A percentile compares a stretch with the other conserved stretches of the same genome.
Conservation (phyloP, 352 stramenopile genomes). For the Phytophthora podocarpi region DNA sequence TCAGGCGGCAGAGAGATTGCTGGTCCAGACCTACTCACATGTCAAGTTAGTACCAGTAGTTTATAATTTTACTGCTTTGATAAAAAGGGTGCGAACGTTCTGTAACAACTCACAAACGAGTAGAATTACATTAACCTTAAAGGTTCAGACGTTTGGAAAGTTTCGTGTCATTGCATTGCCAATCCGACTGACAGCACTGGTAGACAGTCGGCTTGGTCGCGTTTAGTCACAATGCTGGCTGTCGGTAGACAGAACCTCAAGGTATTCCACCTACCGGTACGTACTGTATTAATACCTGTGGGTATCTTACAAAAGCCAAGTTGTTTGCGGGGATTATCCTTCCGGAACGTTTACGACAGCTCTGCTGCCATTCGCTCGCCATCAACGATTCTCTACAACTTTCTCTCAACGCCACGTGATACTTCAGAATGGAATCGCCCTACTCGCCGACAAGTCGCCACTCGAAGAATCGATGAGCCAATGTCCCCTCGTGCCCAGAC, state of each 20-base stretch:
- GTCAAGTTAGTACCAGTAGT: too few relatives aligned
- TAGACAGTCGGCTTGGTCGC: not conserved
- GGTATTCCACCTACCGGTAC: too few relatives aligned
- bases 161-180: too few relatives aligned
- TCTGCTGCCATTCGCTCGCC: conserved; percentile 10
- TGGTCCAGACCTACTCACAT: too few relatives aligned
- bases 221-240: conserved; percentile 20
- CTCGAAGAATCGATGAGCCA: conserved; percentile 8
- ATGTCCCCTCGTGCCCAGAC: not conserved
- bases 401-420: conserved; percentile 29
- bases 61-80: too few relatives aligned
- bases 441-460: not conserved
- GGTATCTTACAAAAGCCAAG: conserved; percentile 6
- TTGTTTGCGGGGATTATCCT: conserved; percentile 5
- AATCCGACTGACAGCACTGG: too few relatives aligned
- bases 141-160: too few relatives aligned
- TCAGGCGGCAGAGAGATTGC: too few relatives aligned
- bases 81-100: too few relatives aligned
- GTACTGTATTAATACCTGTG: not conserved
- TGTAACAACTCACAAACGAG: too few relatives aligned
- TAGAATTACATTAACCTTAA: too few relatives aligned
- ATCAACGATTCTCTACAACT: conserved; percentile 4
- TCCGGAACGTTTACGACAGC: conserved; percentile 19
- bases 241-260: not conserved
- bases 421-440: conserved; percentile 14